Conservation (phyloP, 148 eudicot species). For the Arctostaphylos glauca region DNA sequence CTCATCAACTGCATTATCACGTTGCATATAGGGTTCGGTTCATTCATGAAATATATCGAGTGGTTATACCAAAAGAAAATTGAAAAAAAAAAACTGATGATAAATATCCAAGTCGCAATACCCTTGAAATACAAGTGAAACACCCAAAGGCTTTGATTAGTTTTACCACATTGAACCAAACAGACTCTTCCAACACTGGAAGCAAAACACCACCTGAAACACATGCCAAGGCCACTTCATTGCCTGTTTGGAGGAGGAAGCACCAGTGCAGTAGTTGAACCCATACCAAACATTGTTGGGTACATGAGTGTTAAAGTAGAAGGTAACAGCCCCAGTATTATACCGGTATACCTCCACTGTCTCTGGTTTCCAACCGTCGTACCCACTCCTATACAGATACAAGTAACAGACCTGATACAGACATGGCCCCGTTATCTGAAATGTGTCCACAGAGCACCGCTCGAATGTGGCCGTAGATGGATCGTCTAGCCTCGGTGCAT, state of each 20-base stretch:
- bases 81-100: background rate
- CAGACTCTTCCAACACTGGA: conserved; percentile 17
- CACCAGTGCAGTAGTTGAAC: conserved; percentile 35
- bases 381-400: conserved; percentile 49
- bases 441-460: conserved; percentile 47
- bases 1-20: too few relatives aligned
- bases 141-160: background rate
- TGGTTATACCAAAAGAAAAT: background rate
- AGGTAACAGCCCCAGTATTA: conserved; percentile 28
- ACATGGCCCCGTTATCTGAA: conserved; percentile 41
- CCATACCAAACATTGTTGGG: conserved; percentile 46
- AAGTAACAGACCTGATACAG: conserved; percentile 43
- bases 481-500: conserved; percentile 50
- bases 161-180: conserved; percentile 5
- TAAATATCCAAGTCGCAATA: background rate
- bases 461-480: conserved; percentile 43
- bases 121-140: background rate
- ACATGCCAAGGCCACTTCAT: conserved; percentile 16
- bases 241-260: conserved; percentile 7
- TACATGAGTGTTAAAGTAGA: conserved; percentile 30
- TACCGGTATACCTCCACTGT: conserved; percentile 32
- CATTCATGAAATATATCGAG: background rate
- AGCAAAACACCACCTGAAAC: conserved; percentile 21
- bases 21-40: too few relatives aligned
- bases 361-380: conserved; percentile 54